Base-by-base conservation (phyloP, 495 filamentous ascomycete species). In the Pyronema domesticum region DNA sequence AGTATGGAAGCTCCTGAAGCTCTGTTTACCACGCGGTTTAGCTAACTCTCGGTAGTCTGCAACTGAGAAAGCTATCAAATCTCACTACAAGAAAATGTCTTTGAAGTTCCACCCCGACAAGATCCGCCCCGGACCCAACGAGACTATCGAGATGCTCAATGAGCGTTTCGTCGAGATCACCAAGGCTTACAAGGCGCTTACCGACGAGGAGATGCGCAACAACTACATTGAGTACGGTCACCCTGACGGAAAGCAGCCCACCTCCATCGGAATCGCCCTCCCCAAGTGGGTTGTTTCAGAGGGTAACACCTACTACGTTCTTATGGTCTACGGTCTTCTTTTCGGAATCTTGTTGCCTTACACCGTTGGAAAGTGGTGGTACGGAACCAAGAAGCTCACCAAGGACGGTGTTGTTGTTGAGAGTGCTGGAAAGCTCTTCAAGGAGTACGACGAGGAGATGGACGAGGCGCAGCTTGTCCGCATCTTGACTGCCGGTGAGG, bases 281-380 rank as follows among this genome's bases (percentile, higher is more conserved):
- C 91, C 91, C 13, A 83, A 91, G 65, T 85, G 89, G 68, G 89
- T 98, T 58, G 75, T 98, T 53, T 82, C 83, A 30, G 86, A 95
- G 55, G 89, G 89, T 51, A 88, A 88, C 67, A 89, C 86, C 39
- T 96, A 95, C 72, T 96, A 94, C 64, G 85, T 95, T 45, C 73
- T 98, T 55, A 69, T 94, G 59, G 74, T 96, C 45, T 98, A 98
- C 66, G 87, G 85, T 8, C 68, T 77, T 42, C 72, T 95, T 37
- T 77, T 98, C 37, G 93, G 89, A 48, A 85, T 95, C 34, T 70
- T 95, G 42, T 69, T 98, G 44, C 91, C 91, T 10, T 98, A 95
- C 64, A 73, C 93, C 47, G 93, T 96, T 37, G 91, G 91, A 23
- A 83, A 81, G 36, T 98, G 91, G 91, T 98, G 91, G 91, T 98